Evolutionary conservation across 2,329 filamentous ascomycete species (phyloP).

Genomic region (Xylariaceae sp.): DNA sequence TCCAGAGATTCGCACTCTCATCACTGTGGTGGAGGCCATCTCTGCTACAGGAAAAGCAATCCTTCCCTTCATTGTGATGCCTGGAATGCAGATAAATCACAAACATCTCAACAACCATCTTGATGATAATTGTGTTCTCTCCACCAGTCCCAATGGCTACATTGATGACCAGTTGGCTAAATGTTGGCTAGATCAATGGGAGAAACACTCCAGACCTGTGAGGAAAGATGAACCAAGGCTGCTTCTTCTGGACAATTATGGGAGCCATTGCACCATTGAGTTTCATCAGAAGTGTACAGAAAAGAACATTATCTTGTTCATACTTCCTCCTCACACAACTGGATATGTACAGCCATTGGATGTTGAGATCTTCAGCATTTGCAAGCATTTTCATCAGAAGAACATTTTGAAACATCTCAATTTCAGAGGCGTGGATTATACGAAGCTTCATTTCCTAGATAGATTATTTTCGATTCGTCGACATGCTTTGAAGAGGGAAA

Average conservation of each 20-base stretch:
- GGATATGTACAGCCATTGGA: neutral
- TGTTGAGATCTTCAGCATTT: neutral
- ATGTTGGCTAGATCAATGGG: neutral
- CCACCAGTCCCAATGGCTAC: neutral
- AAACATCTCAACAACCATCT: neutral
- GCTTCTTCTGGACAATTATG: neutral
- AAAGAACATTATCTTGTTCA: neutral
- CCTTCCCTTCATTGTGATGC: neutral
- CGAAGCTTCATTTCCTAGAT: neutral
- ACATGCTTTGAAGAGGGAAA: neutral
- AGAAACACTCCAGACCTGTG: neutral
- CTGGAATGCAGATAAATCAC: neutral
- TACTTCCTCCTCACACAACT: neutral
- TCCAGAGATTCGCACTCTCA: neutral
- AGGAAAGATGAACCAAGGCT: neutral
- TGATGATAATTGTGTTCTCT: neutral
- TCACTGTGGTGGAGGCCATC: neutral
- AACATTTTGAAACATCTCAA: neutral
- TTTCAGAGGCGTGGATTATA: neutral
- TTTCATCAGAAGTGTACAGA: neutral
- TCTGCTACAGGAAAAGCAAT: neutral
- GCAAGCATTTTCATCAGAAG: neutral
- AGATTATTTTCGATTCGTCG: neutral
- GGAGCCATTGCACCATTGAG: neutral
- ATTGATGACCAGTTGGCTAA: neutral